Percentiles rank a stretch among this genome's conserved stretches.
Conservation (phyloP, 495 filamentous ascomycete species). For the Tetracladium setigerum region DNA sequence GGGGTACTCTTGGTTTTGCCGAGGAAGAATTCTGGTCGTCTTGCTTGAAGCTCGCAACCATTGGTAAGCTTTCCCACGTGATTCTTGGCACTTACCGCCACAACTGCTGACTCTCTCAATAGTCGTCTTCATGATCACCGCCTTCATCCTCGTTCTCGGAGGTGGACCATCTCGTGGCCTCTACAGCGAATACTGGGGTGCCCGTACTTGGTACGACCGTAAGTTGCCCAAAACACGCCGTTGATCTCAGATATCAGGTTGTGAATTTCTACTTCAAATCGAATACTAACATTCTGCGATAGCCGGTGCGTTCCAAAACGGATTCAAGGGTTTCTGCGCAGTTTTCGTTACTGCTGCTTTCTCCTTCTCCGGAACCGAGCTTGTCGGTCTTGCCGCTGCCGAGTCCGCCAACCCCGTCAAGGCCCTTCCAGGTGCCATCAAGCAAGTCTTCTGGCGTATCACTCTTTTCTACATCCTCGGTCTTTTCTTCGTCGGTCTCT, state of each 20-base stretch:
- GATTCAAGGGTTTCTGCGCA: constrained; percentile 60
- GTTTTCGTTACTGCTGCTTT: constrained; percentile 64
- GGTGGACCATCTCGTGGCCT: constrained; percentile 33
- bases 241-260: no score
- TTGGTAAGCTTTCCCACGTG: neutral
- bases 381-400: constrained; percentile 67
- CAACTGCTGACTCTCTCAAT: constrained; percentile 26
- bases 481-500: constrained; percentile 52
- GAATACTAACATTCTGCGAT: no score
- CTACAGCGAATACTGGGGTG: constrained; percentile 41
- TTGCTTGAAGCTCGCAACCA: constrained; percentile 13
- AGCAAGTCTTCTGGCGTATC: constrained; percentile 81
- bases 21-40: constrained; percentile 45
- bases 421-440: constrained; percentile 70
- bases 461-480: constrained; percentile 71
- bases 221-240: no score
- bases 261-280: no score
- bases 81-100: constrained; percentile 25
- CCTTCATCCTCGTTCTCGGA: constrained; percentile 42
- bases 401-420: constrained; percentile 72
- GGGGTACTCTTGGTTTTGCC: constrained; percentile 64
- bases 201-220: constrained; percentile 43
- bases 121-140: constrained; percentile 44
- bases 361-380: constrained; percentile 63
- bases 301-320: constrained; percentile 57